Evolutionary conservation across 2,329 filamentous ascomycete species (phyloP), one percentile per base, ranked within the genome.

Genomic region (Fusarium heterosporum): DNA sequence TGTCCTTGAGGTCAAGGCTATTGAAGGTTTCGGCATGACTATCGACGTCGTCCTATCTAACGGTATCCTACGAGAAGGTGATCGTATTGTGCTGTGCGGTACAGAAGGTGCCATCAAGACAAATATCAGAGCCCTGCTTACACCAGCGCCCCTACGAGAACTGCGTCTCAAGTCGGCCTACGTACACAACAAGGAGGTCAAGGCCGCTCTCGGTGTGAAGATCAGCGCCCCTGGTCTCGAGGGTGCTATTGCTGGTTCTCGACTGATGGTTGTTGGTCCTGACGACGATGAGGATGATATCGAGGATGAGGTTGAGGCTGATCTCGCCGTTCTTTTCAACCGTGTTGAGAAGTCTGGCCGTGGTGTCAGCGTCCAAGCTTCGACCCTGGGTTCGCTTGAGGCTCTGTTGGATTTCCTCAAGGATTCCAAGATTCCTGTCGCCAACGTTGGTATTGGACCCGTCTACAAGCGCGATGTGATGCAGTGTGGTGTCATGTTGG

Each of bases 171-270:
- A 98, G 82, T 97, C 94, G 4, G 87, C 90, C 66, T 99, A 99
- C 75, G 95, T 99, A 29, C 96, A 99, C 84, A 97, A 99, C 84
- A 98, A 99, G 84, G 93, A 97, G 79, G 94, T 97, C 82, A 99
- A 97, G 85, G 96, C 96, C 19, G 93, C 96, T 10, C 87, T 99
- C 75, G 96, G 96, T 91, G 93, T 99, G 79, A 99, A 99, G 87
- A 98, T 99, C 76, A 93, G 93, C 66, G 96, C 95, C 42, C 96
- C 97, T 72, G 93, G 94, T 66, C 90, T 99, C 22, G 96, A 99
- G 78, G 90, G 93, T 64, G 96, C 96, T 71, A 98, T 99, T 78
- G 96, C 96, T 64, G 96, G 96, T 77, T 99, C 96, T 19, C 90
- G 96, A 70, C 84, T 99, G 72, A 88, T 99, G 73, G 94, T 99